Conservation (phyloP, 805 yeast species). For the Ogataea methanolica region DNA sequence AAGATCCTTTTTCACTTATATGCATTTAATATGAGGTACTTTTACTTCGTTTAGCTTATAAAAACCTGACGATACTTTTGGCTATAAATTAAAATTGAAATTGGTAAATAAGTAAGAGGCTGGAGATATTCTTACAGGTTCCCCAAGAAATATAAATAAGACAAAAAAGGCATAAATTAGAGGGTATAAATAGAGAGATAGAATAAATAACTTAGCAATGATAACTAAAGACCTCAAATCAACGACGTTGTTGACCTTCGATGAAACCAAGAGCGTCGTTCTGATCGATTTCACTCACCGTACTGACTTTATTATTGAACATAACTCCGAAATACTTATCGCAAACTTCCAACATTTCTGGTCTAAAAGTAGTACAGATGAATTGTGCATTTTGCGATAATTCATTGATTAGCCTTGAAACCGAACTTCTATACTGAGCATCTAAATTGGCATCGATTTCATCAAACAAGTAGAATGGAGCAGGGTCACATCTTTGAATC, state of each 20-base stretch:
- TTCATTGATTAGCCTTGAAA: conserved; percentile 67
- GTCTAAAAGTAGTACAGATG: conserved; percentile 93
- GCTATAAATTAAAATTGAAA: no score
- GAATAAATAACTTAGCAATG: not conserved
- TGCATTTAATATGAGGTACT: no score
- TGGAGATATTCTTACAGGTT: no score
- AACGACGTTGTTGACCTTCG: conserved; percentile 50
- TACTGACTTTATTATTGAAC: conserved; percentile 76
- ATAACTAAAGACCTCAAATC: not conserved
- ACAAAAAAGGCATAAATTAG: not conserved
- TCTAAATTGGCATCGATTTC: conserved; percentile 96
- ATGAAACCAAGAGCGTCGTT: conserved; percentile 81
- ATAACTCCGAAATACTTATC: conserved; percentile 85
- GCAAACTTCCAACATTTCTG: conserved; percentile 86
- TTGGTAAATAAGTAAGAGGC: no score
- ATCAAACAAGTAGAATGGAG: conserved; percentile 93
- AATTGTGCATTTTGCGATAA: conserved; percentile 76
- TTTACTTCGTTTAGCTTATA: no score
- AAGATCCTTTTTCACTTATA: no score
- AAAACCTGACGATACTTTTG: no score
- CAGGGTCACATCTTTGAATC: conserved; percentile 92
- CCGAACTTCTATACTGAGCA: conserved; percentile 83
- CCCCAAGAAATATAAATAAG: no score
- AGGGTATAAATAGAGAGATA: not conserved
- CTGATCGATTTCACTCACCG: conserved; percentile 63